Percentiles rank a stretch among this genome's conserved stretches.
Evolutionary conservation across 495 filamentous ascomycete genomes (phyloP).

Genomic region (Xanthoparmelia taractica): DNA sequence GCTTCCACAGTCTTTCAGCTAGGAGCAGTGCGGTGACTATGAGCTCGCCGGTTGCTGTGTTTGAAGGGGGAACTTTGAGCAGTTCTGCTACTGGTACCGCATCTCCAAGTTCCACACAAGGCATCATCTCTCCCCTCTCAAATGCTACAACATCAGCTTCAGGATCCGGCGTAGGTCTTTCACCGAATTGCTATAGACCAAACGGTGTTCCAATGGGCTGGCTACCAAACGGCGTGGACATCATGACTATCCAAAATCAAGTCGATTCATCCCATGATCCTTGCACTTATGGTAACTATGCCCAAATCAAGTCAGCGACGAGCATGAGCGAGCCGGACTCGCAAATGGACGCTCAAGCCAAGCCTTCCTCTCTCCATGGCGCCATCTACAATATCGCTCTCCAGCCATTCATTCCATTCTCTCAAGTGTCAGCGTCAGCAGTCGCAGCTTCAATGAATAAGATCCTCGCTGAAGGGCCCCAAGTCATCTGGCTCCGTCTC

Average conservation of each 20-base stretch:
- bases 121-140: neutral
- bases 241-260: neutral
- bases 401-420: slow-evolving; percentile 13
- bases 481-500: slow-evolving; percentile 15
- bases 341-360: neutral
- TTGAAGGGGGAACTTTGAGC: neutral
- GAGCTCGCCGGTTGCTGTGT: neutral
- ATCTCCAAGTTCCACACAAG: neutral
- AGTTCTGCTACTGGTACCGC: neutral
- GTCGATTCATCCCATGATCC: slow-evolving; percentile 2
- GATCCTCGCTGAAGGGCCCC: neutral
- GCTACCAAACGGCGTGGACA: slow-evolving; percentile 3
- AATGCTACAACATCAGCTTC: neutral
- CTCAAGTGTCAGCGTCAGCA: neutral
- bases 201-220: slow-evolving; percentile 17
- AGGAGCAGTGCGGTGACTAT: neutral
- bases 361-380: neutral
- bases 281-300: slow-evolving; percentile 19
- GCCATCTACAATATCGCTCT: slow-evolving; percentile 17
- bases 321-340: neutral
- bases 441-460: slow-evolving; percentile 1
- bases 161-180: neutral
- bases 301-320: slow-evolving; percentile 10
- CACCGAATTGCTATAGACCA: slow-evolving; percentile 1
- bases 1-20: neutral